Conservation (phyloP, 352 stramenopile species). For the Thraustochytrium striatum region DNA sequence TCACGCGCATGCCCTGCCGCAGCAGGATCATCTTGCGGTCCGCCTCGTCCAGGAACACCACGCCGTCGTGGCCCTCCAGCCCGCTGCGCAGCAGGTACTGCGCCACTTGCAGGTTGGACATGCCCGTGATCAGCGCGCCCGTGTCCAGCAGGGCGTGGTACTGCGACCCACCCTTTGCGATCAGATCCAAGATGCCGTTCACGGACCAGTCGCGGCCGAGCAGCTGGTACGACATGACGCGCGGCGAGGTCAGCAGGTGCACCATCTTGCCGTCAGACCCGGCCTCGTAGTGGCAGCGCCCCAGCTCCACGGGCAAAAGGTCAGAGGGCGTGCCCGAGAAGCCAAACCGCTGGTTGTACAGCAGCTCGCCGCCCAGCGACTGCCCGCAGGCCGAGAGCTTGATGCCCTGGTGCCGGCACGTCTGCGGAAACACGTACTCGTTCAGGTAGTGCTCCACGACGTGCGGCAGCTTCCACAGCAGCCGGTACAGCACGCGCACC, state of each 20-base stretch:
- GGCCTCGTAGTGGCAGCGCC: conserved; percentile 95
- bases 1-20: conserved; percentile 50
- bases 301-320: conserved; percentile 96
- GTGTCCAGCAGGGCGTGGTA: conserved; percentile 74
- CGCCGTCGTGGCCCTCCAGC: conserved; percentile 67
- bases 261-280: conserved; percentile 97
- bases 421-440: conserved; percentile 96
- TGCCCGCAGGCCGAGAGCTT: conserved; percentile 98
- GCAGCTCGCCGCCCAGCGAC: conserved; percentile 94
- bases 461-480: conserved; percentile 84
- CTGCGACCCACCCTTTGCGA: conserved; percentile 51
- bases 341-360: conserved; percentile 94
- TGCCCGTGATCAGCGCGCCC: conserved; percentile 80
- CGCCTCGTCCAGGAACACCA: conserved; percentile 81
- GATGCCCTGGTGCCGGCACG: conserved; percentile 96
- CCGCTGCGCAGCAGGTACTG: conserved; percentile 73
- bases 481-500: conserved; percentile 87
- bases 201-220: conserved; percentile 42
- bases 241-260: conserved; percentile 85
- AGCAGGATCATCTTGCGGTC: conserved; percentile 67
- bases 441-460: conserved; percentile 97
- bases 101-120: conserved; percentile 79
- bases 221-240: conserved; percentile 12
- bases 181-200: conserved; percentile 65
- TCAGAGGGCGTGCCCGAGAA: conserved; percentile 99